Conservation (phyloP, 176 grass and related monocot species). For the Aegilops tauschii region DNA sequence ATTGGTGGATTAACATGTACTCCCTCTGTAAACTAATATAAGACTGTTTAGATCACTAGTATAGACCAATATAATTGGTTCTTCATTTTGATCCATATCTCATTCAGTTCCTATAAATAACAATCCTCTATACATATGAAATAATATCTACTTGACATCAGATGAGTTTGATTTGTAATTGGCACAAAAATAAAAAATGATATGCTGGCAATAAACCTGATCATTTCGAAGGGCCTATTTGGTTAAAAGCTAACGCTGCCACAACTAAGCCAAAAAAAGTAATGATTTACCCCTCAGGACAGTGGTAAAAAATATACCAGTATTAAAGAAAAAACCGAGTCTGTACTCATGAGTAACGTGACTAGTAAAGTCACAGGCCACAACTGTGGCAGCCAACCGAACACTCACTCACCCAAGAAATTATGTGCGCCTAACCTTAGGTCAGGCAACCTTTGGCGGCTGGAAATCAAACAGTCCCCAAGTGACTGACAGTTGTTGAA, state of each 20-base stretch:
- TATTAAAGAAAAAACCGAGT: not conserved
- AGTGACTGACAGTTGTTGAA: not conserved
- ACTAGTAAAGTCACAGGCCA: not conserved
- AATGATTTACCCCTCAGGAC: not conserved
- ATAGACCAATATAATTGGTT: not conserved
- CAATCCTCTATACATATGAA: not conserved
- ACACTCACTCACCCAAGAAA: not conserved
- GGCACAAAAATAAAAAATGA: not conserved
- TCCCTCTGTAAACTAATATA: not conserved
- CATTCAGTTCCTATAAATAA: not conserved
- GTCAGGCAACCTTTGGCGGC: not conserved
- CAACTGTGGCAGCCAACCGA: not conserved
- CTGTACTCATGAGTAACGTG: not conserved
- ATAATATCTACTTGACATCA: not conserved
- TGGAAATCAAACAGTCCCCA: not conserved
- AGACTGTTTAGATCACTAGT: too few species aligned
- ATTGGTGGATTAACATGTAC: not conserved
- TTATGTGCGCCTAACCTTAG: not conserved
- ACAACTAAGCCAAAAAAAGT: not conserved
- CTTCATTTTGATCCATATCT: not conserved
- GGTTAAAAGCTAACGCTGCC: not conserved
- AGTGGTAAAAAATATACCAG: not conserved
- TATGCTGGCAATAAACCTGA: not conserved
- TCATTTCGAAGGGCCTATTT: not conserved
- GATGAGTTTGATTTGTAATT: not conserved